These are phyloP conservation scores for Aspergillus caelatus DNA, from an alignment of 2,329 filamentous ascomycete species.

Conservation along the genomic window DNA sequence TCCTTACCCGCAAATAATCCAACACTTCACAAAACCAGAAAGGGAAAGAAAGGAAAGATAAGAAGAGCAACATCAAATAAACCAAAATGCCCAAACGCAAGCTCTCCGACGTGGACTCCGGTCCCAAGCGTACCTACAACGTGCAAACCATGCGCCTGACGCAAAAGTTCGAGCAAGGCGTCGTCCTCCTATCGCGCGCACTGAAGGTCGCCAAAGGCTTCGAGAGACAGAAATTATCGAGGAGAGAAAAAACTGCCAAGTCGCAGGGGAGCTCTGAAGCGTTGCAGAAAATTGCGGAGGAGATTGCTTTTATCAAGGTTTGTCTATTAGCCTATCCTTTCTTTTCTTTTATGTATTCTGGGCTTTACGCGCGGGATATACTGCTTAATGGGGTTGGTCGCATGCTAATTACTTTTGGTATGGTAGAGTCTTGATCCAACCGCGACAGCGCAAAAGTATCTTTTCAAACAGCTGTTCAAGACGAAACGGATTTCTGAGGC, in stretches of 20 bases:
- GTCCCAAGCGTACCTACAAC: conserved; percentile 26
- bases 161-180: conserved; percentile 53
- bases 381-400: background rate
- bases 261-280: conserved; percentile 45
- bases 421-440: conserved; percentile 54
- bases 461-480: conserved; percentile 59
- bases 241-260: conserved; percentile 59
- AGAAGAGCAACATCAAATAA: background rate
- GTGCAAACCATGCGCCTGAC: conserved; percentile 43
- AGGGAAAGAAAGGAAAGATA: background rate
- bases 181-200: conserved; percentile 53
- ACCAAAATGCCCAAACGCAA: conserved; percentile 46
- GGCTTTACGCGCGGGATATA: background rate
- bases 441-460: conserved; percentile 54
- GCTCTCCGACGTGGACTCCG: conserved; percentile 33
- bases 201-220: conserved; percentile 63
- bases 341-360: background rate
- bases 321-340: conserved; percentile 4
- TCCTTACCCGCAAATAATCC: background rate
- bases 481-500: conserved; percentile 60
- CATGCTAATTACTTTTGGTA: conserved; percentile 11
- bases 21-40: background rate
- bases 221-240: conserved; percentile 65
- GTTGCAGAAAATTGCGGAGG: conserved; percentile 52
- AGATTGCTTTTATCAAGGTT: conserved; percentile 62